A percentile compares a stretch with the other conserved stretches of the same genome.
These are phyloP conservation scores for Hura crepitans DNA, from an alignment of 441 rosid species.

Conservation along the genomic window DNA sequence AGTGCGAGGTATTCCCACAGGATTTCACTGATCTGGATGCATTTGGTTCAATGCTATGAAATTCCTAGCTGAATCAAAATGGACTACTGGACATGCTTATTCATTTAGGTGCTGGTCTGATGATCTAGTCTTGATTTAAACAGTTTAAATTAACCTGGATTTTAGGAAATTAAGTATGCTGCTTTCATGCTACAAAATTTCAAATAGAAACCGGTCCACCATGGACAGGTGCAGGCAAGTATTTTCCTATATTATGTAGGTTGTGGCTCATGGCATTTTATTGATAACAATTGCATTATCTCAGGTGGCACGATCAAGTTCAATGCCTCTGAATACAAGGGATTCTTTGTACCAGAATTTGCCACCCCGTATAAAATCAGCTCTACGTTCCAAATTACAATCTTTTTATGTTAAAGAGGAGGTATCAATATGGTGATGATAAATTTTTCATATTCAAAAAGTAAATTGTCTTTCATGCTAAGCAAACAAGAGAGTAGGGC, in stretches of 20 bases:
- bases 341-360: slow-evolving; percentile 86
- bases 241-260: background rate
- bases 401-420: slow-evolving; percentile 71
- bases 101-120: background rate
- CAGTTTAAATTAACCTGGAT: background rate
- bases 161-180: background rate
- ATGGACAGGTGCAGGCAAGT: too few relatives aligned
- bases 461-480: background rate
- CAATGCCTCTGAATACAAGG: slow-evolving; percentile 78
- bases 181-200: background rate
- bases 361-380: slow-evolving; percentile 80
- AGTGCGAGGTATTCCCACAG: too few relatives aligned
- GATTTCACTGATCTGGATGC: too few relatives aligned
- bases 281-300: slow-evolving; percentile 10
- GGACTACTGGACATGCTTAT: background rate
- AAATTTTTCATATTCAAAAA: background rate
- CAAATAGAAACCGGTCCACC: background rate
- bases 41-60: background rate
- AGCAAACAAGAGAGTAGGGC: background rate
- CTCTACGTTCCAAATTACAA: slow-evolving; percentile 65
- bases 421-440: slow-evolving; percentile 18
- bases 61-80: background rate
- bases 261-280: slow-evolving; percentile 8
- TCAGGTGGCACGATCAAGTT: slow-evolving; percentile 87
- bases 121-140: background rate